Conservation (phyloP, 495 filamentous ascomycete species). For the Annulohypoxylon nitens region DNA sequence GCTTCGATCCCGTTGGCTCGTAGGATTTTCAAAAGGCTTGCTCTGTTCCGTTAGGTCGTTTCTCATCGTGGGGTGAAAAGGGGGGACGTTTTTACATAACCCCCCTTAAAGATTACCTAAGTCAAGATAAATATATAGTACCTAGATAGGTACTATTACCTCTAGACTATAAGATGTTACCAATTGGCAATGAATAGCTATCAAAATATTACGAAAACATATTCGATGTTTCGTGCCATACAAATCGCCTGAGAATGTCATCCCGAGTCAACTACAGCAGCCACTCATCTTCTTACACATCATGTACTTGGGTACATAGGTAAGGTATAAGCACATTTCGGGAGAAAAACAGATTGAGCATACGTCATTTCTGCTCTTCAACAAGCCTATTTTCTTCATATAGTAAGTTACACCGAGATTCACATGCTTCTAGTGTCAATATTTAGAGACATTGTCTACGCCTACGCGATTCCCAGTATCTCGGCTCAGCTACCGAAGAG, state of each 20-base stretch:
- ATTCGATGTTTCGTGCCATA: neutral
- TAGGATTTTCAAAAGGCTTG: slow-evolving; percentile 23
- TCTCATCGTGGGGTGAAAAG: slow-evolving; percentile 14
- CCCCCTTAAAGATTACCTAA: slow-evolving; percentile 1
- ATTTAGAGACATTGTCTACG: neutral
- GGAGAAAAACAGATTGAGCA: neutral
- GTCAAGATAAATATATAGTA: neutral
- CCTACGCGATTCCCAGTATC: neutral
- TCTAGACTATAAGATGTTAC: neutral
- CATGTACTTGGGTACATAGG: neutral
- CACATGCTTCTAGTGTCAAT: slow-evolving; percentile 25
- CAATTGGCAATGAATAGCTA: neutral
- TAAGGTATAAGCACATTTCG: slow-evolving; percentile 3
- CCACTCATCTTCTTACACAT: neutral
- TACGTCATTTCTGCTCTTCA: slow-evolving; percentile 40
- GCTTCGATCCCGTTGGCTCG: slow-evolving; percentile 29
- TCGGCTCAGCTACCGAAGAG: neutral
- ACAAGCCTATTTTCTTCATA: slow-evolving; percentile 1
- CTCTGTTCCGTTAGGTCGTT: slow-evolving; percentile 15
- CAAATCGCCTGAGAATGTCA: neutral
- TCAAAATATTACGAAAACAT: slow-evolving; percentile 1
- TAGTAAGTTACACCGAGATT: slow-evolving; percentile 17
- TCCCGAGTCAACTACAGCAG: neutral
- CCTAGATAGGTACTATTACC: neutral
- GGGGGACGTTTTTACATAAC: slow-evolving; percentile 13